These are phyloP conservation scores for Phytophthora multivora DNA, from an alignment of 352 stramenopile genomes.

Conservation along the genomic window DNA sequence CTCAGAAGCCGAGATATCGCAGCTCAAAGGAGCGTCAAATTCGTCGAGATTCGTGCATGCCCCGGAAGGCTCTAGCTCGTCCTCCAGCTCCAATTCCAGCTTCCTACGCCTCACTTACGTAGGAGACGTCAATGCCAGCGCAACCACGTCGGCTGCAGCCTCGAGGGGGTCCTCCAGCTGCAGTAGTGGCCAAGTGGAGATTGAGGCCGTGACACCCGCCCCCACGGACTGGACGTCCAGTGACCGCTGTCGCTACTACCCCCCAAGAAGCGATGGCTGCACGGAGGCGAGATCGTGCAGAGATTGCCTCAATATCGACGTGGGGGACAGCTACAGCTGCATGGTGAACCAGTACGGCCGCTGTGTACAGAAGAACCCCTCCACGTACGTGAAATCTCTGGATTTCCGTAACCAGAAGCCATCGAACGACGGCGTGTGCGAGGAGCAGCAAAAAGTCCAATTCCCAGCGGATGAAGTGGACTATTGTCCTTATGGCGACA, in stretches of 20 bases:
- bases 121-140: conserved; percentile 9
- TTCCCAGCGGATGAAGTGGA: conserved; percentile 36
- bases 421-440: conserved; percentile 33
- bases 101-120: background rate
- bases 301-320: conserved; percentile 64
- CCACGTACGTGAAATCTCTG: conserved; percentile 20
- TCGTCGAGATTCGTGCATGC: background rate
- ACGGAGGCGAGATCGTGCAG: conserved; percentile 53
- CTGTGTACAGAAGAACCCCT: conserved; percentile 40
- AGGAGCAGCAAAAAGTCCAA: conserved; percentile 45
- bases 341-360: conserved; percentile 49
- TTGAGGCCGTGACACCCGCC: conserved; percentile 25
- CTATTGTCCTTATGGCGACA: conserved; percentile 45
- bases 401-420: conserved; percentile 28
- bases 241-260: conserved; percentile 35
- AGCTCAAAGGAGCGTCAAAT: conserved; percentile 3
- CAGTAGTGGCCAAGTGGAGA: conserved; percentile 20
- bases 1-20: background rate
- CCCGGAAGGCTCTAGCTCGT: conserved; percentile 6
- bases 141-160: background rate
- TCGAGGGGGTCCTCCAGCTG: conserved; percentile 10
- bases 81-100: conserved; percentile 8
- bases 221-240: conserved; percentile 26
- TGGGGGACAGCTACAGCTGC: conserved; percentile 39
- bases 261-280: conserved; percentile 35